Conservation (phyloP, 2,329 filamentous ascomycete genomes). For the Cladosporium sp. region DNA sequence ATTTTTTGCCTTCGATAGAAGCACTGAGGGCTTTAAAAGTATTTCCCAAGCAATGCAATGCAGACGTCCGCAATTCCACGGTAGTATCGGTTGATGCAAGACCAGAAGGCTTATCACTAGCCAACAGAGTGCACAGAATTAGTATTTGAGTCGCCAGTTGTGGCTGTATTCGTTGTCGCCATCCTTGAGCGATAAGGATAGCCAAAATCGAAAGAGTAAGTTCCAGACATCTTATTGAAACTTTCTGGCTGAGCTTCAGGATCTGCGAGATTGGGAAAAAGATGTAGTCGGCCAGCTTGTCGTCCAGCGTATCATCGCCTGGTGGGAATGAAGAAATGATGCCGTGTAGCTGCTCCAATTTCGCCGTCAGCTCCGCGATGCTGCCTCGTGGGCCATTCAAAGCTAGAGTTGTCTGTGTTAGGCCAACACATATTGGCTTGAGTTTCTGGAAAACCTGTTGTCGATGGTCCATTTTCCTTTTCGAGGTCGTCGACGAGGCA, state of each 20-base stretch:
- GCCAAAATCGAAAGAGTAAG: slow-evolving; percentile 72
- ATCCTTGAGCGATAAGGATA: slow-evolving; percentile 73
- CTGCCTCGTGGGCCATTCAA: slow-evolving; percentile 50
- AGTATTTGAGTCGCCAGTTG: slow-evolving; percentile 81
- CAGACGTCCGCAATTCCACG: slow-evolving; percentile 74
- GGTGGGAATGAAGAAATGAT: slow-evolving; percentile 38
- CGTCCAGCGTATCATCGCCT: slow-evolving; percentile 58
- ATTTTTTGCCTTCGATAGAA: slow-evolving; percentile 45
- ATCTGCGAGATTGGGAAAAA: slow-evolving; percentile 92
- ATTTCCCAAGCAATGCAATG: slow-evolving; percentile 67
- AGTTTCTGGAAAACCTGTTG: slow-evolving; percentile 51
- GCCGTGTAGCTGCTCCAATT: slow-evolving; percentile 49
- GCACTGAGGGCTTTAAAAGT: slow-evolving; percentile 63
- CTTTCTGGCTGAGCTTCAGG: slow-evolving; percentile 70
- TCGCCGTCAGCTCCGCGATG: slow-evolving; percentile 48
- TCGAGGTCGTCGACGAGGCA: not conserved
- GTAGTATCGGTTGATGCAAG: slow-evolving; percentile 53
- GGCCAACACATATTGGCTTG: slow-evolving; percentile 58
- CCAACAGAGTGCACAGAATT: slow-evolving; percentile 78
- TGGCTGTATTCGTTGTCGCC: slow-evolving; percentile 69
- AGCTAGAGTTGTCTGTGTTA: slow-evolving; percentile 55
- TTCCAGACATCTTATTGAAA: slow-evolving; percentile 73
- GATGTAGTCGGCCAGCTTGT: slow-evolving; percentile 86
- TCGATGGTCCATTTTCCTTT: slow-evolving; percentile 27
- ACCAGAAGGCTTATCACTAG: slow-evolving; percentile 68